These are phyloP conservation scores for Pythium diclinum DNA, from an alignment of 352 stramenopile genomes.

Conservation along the genomic window DNA sequence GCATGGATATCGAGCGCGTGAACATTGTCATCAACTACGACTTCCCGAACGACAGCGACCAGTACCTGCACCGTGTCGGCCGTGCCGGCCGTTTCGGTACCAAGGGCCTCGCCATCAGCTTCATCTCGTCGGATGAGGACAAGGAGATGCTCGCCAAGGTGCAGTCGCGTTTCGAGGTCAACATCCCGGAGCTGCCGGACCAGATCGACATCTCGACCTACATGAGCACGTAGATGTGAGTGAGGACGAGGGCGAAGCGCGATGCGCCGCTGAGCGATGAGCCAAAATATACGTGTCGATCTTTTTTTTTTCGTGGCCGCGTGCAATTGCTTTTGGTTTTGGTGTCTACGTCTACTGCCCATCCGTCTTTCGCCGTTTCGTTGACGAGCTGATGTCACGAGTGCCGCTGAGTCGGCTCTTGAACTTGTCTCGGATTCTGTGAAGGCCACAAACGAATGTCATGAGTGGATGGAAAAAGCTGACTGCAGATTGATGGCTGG, in stretches of 20 bases:
- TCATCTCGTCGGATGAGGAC: conserved; percentile 98
- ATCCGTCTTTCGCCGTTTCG: conserved; percentile 46
- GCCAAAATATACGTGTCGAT: conserved; percentile 28
- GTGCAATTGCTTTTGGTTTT: too few relatives aligned
- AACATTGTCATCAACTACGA: conserved; percentile 99
- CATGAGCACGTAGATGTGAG: conserved; percentile 84
- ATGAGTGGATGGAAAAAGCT: not conserved
- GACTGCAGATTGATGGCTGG: not conserved
- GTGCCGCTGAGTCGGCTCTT: conserved; percentile 70
- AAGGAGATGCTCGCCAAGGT: conserved; percentile 98
- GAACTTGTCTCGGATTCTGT: conserved; percentile 79
- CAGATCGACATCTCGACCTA: conserved; percentile 99
- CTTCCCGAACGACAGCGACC: conserved; percentile 97
- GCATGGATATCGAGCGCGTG: conserved; percentile 99
- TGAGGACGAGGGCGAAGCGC: conserved; percentile 13
- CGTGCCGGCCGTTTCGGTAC: conserved; percentile 99
- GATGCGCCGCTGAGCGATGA: not conserved
- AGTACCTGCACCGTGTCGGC: conserved; percentile 99
- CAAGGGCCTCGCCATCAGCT: conserved; percentile 99
- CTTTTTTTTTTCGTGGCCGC: conserved; percentile 5
- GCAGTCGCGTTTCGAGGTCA: conserved; percentile 99
- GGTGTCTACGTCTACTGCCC: not conserved
- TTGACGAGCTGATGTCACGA: conserved; percentile 53
- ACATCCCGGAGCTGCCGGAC: conserved; percentile 99
- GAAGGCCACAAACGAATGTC: not conserved